Evolutionary conservation across 2,329 filamentous ascomycete species (phyloP), one percentile per base, ranked within the genome.

Genomic region (Phialemonium atrogriseum): DNA sequence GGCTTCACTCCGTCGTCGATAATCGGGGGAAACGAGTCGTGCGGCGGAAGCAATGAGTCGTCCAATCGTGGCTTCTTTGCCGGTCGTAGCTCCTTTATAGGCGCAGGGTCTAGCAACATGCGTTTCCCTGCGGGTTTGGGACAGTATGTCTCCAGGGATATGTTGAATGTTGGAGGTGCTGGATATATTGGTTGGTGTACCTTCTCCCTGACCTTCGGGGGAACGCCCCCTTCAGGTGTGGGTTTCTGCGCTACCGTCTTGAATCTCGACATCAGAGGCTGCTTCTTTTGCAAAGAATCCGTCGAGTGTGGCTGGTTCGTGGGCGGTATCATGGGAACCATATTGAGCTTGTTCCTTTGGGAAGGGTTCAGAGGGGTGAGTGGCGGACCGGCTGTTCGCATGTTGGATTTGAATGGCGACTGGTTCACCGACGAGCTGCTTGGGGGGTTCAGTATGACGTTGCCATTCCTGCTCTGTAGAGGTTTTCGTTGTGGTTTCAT

Each of bases 1-100:
- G 91, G 91, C 55, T 98, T 96, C 34, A 69, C 68, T 47, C 88
- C 89, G 52, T 95, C 86, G 51, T 96, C 91, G 36, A 80, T 66
- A 19, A 95, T 76, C 5, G 66, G 57, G 5, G 87, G 84, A 63
- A 94, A 91, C n/a, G 86, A 80, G 41, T 82, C 73, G 29, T 80
- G 79, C 28, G 80, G 68, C 4, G 86, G 84, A 5, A 30, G 19
- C 5, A 88, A 60, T 34, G 49, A 38, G 39, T 77, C 71, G 19
- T 81, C 76, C 23, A 64, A 49, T 52, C 78, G 85, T 27, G 64
- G 56, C 59, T 81, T 86, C 64, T 93, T 94, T 28, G 58, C 52
- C 1, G 71, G 61, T 41, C 80, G 64, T 13, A 66, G 68, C 46
- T 89, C 83, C 46, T 79, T 79, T 44, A 84, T 75, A 1, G 80